Evolutionary conservation across 2,329 filamentous ascomycete species (phyloP), one percentile per base, ranked within the genome.

Genomic region (Talaromyces sp.): DNA sequence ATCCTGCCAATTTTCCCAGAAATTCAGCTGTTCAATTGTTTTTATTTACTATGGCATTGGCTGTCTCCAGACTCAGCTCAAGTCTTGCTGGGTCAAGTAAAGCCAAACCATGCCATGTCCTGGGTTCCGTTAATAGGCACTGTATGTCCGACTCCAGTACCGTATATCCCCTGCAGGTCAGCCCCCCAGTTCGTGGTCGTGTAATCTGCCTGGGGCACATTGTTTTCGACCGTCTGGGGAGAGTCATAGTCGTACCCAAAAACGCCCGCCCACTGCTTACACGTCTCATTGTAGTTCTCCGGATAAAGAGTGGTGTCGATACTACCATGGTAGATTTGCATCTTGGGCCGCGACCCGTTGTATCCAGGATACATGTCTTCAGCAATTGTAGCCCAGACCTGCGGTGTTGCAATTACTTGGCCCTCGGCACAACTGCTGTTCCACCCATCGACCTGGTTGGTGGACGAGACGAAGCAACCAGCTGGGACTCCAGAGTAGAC

Each of bases 341-440:
- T 33, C 40, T 40, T 44, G 10, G 60, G 60, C 28, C 56, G 56
- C 7, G 18, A 7, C 23, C 60, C 60, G 5, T 33, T 52, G 36
- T 61, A 61, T 33, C 60, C 60, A 16, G 60, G 54, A 61, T 23
- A 34, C 60, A 40, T 55, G 4, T 57, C 60, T 55, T 53, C 56
- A 7, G 55, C 33, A 16, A 61, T 23, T 57, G 23, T 5, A 81
- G 81, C 40, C 42, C 44, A 50, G 54, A 42, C 23, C 42, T 55
- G 6, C 40, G 59, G 82, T 79, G 1, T 85, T 78, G 18, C 76
- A 79, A 71, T 4, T 12, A 61, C 56, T 30, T 61, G 33, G 28
- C 60, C 60, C 7, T 28, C 31, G 23, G 60, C 51, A 28, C 60
- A 61, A 56, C 62, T 68, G 47, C 62, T 66, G 63, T 70, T 70